A percentile compares a stretch with the other conserved stretches of the same genome.
These are phyloP conservation scores for Clitopilus passeckerianus DNA, from an alignment of 768 basidiomycete genomes.

Conservation along the genomic window DNA sequence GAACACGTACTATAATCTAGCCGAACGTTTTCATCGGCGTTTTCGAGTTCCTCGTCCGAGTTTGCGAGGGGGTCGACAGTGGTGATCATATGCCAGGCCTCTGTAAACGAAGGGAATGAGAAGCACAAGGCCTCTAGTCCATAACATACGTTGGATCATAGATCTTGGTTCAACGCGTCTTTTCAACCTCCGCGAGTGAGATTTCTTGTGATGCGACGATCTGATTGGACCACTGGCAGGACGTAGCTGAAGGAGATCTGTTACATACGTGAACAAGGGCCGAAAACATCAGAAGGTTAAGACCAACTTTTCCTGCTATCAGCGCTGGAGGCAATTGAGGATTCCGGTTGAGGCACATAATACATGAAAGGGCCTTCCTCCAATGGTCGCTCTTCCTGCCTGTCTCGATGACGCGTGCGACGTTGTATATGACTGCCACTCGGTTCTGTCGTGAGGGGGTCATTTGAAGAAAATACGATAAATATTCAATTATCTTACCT, in stretches of 20 bases:
- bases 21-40: conserved; percentile 55
- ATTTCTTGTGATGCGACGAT: neutral
- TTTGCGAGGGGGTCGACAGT: conserved; percentile 63
- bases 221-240: neutral
- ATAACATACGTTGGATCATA: conserved; percentile 39
- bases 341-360: conserved; percentile 39
- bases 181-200: neutral
- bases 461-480: neutral
- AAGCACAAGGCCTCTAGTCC: neutral
- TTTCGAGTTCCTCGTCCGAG: conserved; percentile 61
- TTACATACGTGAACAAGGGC: neutral
- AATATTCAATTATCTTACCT: conserved; percentile 21
- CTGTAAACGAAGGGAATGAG: conserved; percentile 27
- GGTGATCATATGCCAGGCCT: conserved; percentile 67
- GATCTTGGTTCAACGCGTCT: conserved; percentile 5
- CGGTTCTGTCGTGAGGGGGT: conserved; percentile 18
- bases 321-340: conserved; percentile 15
- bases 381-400: conserved; percentile 29
- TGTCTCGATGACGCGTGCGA: conserved; percentile 23
- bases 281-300: neutral
- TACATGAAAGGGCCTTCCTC: conserved; percentile 44
- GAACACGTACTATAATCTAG: conserved; percentile 57
- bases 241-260: neutral
- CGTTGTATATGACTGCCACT: conserved; percentile 25
- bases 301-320: conserved; percentile 15